A percentile compares a stretch with the other conserved stretches of the same genome.
phyloP scores from a whole-genome alignment of 352 stramenopile genomes.

The Phytophthora vignae region DNA sequence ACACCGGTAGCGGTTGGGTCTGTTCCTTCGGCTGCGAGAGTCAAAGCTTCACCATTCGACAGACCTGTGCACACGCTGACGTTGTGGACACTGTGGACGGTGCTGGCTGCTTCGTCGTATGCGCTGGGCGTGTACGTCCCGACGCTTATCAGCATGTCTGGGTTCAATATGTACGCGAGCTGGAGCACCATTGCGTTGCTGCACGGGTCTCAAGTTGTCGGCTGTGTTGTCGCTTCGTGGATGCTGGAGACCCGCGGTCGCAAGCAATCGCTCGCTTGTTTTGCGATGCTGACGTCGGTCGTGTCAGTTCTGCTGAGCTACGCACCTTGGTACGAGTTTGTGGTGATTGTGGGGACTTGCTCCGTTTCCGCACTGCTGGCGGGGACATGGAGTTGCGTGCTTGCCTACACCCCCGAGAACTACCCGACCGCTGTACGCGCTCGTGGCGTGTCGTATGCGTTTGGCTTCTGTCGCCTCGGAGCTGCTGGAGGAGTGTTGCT shows the following conservation, averaged over 20 bases:
- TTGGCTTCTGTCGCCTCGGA: conserved; percentile 34
- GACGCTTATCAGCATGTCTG: conserved; percentile 43
- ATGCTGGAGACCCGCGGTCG: conserved; percentile 28
- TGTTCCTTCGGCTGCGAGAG: not conserved
- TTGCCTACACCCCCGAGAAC: conserved; percentile 34
- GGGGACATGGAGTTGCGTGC: conserved; percentile 32
- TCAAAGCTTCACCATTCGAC: conserved; percentile 8
- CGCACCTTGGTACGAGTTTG: conserved; percentile 31
- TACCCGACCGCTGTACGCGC: conserved; percentile 24
- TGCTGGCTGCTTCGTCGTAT: conserved; percentile 43
- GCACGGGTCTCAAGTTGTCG: conserved; percentile 27
- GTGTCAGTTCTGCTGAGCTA: conserved; percentile 36
- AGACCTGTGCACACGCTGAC: conserved; percentile 32
- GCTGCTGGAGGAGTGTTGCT: conserved; percentile 28
- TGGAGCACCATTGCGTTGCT: conserved; percentile 34
- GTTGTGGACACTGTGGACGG: conserved; percentile 43
- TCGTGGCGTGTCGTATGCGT: conserved; percentile 32
- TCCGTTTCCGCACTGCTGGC: conserved; percentile 25
- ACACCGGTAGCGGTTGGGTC: conserved; percentile 8
- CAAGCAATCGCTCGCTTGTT: conserved; percentile 30
- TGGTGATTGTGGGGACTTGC: conserved; percentile 29
- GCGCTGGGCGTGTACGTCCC: conserved; percentile 40
- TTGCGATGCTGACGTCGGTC: conserved; percentile 9
- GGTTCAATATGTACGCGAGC: conserved; percentile 44
- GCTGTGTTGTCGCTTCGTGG: conserved; percentile 25